Base-by-base conservation (phyloP, 331 rosid species). In the Quercus tomentella region DNA sequence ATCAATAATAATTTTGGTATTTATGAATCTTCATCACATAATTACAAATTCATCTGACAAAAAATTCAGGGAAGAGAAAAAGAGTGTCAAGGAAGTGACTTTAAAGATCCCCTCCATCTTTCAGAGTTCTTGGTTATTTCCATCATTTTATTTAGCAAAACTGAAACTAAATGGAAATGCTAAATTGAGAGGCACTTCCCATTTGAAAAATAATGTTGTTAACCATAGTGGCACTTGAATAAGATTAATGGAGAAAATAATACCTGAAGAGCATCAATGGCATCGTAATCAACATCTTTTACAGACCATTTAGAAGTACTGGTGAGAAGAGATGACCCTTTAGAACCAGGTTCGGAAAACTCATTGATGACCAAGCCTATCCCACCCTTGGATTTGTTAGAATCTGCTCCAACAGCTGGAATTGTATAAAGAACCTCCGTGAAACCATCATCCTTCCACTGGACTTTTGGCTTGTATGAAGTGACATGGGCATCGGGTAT, bases 231-330 rank as follows among this genome's bases (percentile, higher is more conserved):
- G 28, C 17, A 21, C 16, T 71, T 71, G 60, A 49, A 49, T 28
- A 45, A 35, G 63, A 18, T 25, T 23, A 26, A 49, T 15, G 22
- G 57, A 45, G 26, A 28, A 51, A 18, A 4, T 7, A 20, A 56
- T 73, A 94, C 98, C 99, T 95, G 99, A 7, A 95, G 86, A 76
- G 99, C 97, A 81, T 95, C 97, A 56, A 95, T 88, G 83, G 99
- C 78, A 73, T 95, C 98, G 12, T 89, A 89, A 61, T 95, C 98
- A 82, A 84, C 96, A 84, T 95, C 96, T 65, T 68, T 88, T 3
- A 95, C 89, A 21, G 85, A 90, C 99, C 99, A 93, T 63, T 95
- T 87, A 57, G 88, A 72, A 77, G 45, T 41, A 41, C 85, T 65
- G 8, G 96, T 77, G 56, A 91, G 94, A 54, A 88, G 75, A 61